Conservation (phyloP, 331 rosid genomes). For the Acacia concinna region DNA sequence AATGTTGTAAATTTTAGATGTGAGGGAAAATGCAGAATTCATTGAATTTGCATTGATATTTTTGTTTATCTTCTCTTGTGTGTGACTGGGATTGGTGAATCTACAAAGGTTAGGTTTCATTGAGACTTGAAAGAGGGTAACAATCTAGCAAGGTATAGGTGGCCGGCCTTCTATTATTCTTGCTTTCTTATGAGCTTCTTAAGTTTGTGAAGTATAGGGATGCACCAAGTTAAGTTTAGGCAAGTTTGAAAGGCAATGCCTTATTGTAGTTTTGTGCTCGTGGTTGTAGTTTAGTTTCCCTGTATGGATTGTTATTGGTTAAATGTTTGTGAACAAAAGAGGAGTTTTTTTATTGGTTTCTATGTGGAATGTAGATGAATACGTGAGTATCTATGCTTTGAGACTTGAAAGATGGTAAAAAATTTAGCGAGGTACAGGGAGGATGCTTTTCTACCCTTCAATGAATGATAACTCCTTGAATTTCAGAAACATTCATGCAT, state of each 20-base stretch:
- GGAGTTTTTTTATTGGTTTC: background rate
- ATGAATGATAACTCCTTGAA: background rate
- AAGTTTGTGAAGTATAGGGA: background rate
- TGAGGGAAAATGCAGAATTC: background rate
- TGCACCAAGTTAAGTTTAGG: background rate
- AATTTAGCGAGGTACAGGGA: background rate
- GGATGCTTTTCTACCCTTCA: background rate
- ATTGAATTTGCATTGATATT: background rate
- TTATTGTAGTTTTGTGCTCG: background rate
- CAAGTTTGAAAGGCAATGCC: background rate
- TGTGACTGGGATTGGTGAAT: background rate
- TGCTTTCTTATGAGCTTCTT: background rate
- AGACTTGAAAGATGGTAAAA: background rate
- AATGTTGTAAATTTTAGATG: background rate
- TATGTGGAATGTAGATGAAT: background rate
- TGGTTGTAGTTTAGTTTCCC: background rate
- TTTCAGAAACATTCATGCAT: background rate
- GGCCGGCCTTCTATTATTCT: background rate
- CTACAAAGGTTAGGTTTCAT: background rate
- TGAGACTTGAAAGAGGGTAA: background rate
- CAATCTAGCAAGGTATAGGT: too few species aligned
- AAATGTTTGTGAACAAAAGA: background rate
- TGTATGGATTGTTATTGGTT: background rate
- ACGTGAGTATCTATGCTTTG: background rate
- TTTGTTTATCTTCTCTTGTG: background rate